Base-by-base conservation (phyloP, 495 filamentous ascomycete species). In the Alectoria sarmentosa region DNA sequence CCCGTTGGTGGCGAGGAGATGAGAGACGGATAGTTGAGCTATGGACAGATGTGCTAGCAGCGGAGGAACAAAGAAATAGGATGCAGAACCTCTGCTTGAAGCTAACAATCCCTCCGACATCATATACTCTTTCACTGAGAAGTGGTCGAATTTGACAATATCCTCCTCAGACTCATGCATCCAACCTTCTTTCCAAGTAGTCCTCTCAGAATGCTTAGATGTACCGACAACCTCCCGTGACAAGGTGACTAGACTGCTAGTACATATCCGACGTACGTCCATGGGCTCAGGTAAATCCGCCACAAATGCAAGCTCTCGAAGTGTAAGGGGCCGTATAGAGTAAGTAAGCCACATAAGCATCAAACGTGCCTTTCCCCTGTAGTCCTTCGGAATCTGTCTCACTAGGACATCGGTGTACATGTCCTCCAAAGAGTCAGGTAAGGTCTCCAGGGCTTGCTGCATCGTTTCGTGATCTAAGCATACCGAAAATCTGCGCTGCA, bases 51-150 rank as follows among this genome's bases (percentile, higher is more conserved):
- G 46, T 49, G 46, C 46, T 9, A 49, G 4, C n/a, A 49, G n/a
- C 23, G 46, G 46, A 11, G 46, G 6, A 1, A 15, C 23, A 13
- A 26, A 28, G 46, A 49, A 49, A 23, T 13, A 49, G 8, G 46
- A 3, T 3, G 46, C n/a, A n/a, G n/a, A n/a, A n/a, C n/a, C 28
- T 28, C 4, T 23, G 3, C 9, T 10, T 28, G 46, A 26, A 26
- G n/a, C 23, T 11, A 49, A 11, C 32, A 52, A 9, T 6, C 19
- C 26, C 26, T 41, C 28, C 8, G 60, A 62, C 1, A n/a, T 1
- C 14, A 62, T 21, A 39, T 52, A 52, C 26, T 62, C 60, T n/a
- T 52, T 28, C 13, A 62, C 60, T 26, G 60, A 62, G 4, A 49
- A 62, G 21, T 62, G 60, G 30, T 46, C 60, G 17, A 62, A 39